Base-by-base conservation (phyloP, 2,329 filamentous ascomycete species). In the Talaromyces rugulosus region DNA sequence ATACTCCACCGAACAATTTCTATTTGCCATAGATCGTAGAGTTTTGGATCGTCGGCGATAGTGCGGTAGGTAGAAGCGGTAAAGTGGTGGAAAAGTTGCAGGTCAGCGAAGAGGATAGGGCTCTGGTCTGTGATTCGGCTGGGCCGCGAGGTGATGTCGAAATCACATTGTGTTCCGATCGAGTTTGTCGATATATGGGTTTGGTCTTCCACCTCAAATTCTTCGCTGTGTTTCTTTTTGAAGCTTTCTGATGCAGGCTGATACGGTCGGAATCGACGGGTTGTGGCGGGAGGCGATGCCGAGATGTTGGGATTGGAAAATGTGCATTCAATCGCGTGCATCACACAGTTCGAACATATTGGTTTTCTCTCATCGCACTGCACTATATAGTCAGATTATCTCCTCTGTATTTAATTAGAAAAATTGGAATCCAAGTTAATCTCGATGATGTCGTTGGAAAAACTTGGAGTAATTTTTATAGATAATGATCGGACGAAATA, bases 1-100 rank as follows among this genome's bases (percentile, higher is more conserved):
- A 75, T 64, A 0, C 70, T 67, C 71, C 72, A 75, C 61, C 67
- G 65, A 0, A 69, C 67, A n/a, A 75, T n/a, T 18, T 74, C 69
- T 11, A 65, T 60, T 30, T 69, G 65, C 72, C 72, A 70, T 14
- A 78, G 27, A 4, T 66, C 44, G 30, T 71, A 40, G 62, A 9
- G n/a, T 14, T 23, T 9, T n/a, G 47, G 51, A 34, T 55, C 18
- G 28, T 58, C 60, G 27, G 34, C n/a, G 2, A 62, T 33, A 6
- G 55, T 62, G 4, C 27, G 27, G 31, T 54, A 62, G 9, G 60
- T 62, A 4, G 47, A 53, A 28, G 55, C 14, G 6, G 27, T 55
- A n/a, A 28, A 62, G 4, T 62, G 12, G 40, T 62, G 60, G 55
- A 62, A 58, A 34, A 62, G 60, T 1, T 47, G 14, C 1, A 62